A percentile compares a stretch with the other conserved stretches of the same genome.
Conservation (phyloP, 2,329 filamentous ascomycete species). For the Exophiala aquamarina region DNA sequence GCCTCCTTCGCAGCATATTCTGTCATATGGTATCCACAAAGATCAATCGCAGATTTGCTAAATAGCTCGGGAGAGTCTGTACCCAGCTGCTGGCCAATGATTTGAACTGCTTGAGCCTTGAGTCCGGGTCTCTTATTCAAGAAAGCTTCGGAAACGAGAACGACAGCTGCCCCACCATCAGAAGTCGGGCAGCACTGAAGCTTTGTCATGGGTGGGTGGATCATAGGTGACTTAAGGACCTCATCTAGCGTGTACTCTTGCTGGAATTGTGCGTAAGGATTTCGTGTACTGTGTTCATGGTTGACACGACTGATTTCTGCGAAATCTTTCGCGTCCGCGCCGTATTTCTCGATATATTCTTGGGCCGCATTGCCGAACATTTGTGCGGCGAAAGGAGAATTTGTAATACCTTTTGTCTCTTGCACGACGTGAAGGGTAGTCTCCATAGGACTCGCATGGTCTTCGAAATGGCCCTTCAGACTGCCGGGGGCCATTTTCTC, state of each 20-base stretch:
- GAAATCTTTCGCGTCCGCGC: constrained; percentile 80
- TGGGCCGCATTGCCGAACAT: constrained; percentile 91
- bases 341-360: constrained; percentile 95
- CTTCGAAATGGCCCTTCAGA: constrained; percentile 77
- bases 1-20: constrained; percentile 68
- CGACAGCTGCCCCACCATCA: constrained; percentile 83
- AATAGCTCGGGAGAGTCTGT: constrained; percentile 81
- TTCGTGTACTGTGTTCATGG: constrained; percentile 83
- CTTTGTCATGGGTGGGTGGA: constrained; percentile 86
- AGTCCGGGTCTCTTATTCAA: constrained; percentile 83
- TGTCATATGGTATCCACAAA: constrained; percentile 87
- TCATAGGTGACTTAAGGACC: constrained; percentile 70
- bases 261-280: constrained; percentile 95
- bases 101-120: constrained; percentile 75
- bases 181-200: constrained; percentile 98
- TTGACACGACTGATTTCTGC: constrained; percentile 91
- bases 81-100: constrained; percentile 83
- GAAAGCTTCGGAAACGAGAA: constrained; percentile 85
- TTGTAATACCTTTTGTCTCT: constrained; percentile 74
- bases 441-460: constrained; percentile 75
- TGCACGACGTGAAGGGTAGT: constrained; percentile 76
- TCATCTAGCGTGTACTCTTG: constrained; percentile 86
- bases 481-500: constrained; percentile 96
- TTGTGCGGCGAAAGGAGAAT: constrained; percentile 81
- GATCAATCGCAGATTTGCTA: constrained; percentile 75